phyloP scores from a whole-genome alignment of 2,329 filamentous ascomycete species.

The Penicillium sp. region DNA sequence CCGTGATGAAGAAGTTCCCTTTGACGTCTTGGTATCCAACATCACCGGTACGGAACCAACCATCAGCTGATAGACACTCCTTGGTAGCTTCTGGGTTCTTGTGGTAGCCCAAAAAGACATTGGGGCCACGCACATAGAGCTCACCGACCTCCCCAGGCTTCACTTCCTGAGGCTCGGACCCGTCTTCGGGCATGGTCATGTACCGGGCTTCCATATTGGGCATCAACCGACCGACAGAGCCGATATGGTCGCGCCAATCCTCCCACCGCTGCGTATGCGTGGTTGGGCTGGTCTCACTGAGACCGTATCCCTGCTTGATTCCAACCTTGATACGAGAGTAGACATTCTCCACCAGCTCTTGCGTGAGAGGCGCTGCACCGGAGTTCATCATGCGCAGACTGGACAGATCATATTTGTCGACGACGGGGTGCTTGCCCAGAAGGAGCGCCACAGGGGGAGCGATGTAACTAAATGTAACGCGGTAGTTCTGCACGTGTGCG shows the following conservation, averaged over 20 bases:
- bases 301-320: conserved; percentile 88
- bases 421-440: conserved; percentile 70
- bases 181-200: conserved; percentile 57
- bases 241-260: conserved; percentile 71
- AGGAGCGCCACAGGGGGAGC: conserved; percentile 79
- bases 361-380: conserved; percentile 77
- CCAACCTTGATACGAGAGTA: conserved; percentile 69
- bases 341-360: conserved; percentile 70
- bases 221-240: conserved; percentile 70
- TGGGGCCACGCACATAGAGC: conserved; percentile 60
- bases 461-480: conserved; percentile 72
- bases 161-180: conserved; percentile 50
- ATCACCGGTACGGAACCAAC: conserved; percentile 88
- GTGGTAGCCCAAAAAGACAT: conserved; percentile 58
- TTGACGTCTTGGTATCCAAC: conserved; percentile 71
- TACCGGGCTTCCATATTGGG: conserved; percentile 79
- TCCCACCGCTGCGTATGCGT: conserved; percentile 69
- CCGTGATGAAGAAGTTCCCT: conserved; percentile 84
- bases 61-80: conserved; percentile 58
- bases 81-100: conserved; percentile 56
- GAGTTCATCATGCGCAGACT: conserved; percentile 78
- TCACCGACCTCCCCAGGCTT: conserved; percentile 62
- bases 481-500: conserved; percentile 65
- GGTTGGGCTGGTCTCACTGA: conserved; percentile 79
- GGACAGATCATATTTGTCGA: conserved; percentile 75